These are phyloP conservation scores for Mixia osmundae DNA, from an alignment of 1,284 basidiomycete species.

Conservation along the genomic window DNA sequence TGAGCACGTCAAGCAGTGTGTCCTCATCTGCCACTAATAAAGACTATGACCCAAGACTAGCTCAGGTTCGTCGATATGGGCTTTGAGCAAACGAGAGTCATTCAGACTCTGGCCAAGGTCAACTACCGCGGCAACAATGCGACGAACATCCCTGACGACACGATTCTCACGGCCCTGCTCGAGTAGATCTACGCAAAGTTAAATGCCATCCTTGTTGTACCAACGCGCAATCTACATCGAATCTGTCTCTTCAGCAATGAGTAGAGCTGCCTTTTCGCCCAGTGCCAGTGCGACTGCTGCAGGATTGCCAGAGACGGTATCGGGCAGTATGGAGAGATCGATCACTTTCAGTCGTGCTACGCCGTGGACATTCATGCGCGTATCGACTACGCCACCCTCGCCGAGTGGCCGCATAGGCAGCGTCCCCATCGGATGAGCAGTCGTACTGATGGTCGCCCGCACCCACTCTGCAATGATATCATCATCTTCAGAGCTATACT, in stretches of 20 bases:
- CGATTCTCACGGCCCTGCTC: background rate
- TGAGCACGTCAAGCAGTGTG: constrained; percentile 24
- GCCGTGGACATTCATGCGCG: constrained; percentile 43
- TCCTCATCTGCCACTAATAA: constrained; percentile 20
- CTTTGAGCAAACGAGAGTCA: constrained; percentile 23
- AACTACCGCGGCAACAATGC: constrained; percentile 70
- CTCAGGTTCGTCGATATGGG: constrained; percentile 21
- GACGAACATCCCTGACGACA: constrained; percentile 30
- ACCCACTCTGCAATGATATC: constrained; percentile 14
- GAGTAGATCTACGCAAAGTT: too few relatives aligned
- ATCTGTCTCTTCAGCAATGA: background rate
- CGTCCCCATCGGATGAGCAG: constrained; percentile 18
- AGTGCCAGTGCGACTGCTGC: background rate
- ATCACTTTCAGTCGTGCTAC: constrained; percentile 33
- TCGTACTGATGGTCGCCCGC: constrained; percentile 9
- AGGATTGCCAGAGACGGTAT: background rate
- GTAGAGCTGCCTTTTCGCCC: background rate
- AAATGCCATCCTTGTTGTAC: too few relatives aligned
- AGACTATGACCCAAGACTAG: background rate
- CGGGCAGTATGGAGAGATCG: background rate
- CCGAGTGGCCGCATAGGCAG: constrained; percentile 49
- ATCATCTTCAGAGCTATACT: constrained; percentile 6
- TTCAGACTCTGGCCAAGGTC: constrained; percentile 27
- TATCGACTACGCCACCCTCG: constrained; percentile 51
- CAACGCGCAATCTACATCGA: too few relatives aligned